Evolutionary conservation across 805 yeast species (phyloP).

Genomic region (Ogataea degrootiae): DNA sequence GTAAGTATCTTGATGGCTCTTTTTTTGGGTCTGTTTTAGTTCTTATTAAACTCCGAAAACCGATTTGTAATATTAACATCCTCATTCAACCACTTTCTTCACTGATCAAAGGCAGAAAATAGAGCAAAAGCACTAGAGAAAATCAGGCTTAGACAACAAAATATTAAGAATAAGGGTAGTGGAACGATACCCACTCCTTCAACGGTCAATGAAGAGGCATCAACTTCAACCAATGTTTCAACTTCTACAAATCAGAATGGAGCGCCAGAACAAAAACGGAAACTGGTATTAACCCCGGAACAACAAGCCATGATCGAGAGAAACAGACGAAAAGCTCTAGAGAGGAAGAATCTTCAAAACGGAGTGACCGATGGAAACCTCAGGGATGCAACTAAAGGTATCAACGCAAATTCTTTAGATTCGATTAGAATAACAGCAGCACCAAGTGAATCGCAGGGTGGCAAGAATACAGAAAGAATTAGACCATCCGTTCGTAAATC

Average conservation of each 20-base stretch:
- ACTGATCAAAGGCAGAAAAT: conserved; percentile 49
- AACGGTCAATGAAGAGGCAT: background rate
- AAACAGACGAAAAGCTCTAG: conserved; percentile 51
- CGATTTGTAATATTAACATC: conserved; percentile 1
- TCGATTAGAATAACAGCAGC: conserved; percentile 3
- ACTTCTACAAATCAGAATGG: background rate
- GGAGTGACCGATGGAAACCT: conserved; percentile 6
- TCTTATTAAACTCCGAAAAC: background rate
- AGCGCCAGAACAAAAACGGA: background rate
- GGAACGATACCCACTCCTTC: background rate
- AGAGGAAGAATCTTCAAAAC: conserved; percentile 20
- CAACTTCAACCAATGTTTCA: background rate
- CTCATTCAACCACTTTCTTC: background rate
- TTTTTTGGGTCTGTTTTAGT: background rate
- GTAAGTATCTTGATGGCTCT: conserved; percentile 16
- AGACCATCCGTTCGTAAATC: conserved; percentile 49
- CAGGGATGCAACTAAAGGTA: conserved; percentile 20
- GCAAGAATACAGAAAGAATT: conserved; percentile 18
- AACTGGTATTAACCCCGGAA: conserved; percentile 35
- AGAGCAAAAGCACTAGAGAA: conserved; percentile 59
- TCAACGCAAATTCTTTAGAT: conserved; percentile 5
- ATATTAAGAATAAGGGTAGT: conserved; percentile 5
- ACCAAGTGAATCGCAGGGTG: background rate
- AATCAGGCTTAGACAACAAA: conserved; percentile 39
- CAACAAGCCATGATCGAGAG: conserved; percentile 45